Base-by-base conservation (phyloP, 805 yeast species). In the Kuraishia hungarica region DNA sequence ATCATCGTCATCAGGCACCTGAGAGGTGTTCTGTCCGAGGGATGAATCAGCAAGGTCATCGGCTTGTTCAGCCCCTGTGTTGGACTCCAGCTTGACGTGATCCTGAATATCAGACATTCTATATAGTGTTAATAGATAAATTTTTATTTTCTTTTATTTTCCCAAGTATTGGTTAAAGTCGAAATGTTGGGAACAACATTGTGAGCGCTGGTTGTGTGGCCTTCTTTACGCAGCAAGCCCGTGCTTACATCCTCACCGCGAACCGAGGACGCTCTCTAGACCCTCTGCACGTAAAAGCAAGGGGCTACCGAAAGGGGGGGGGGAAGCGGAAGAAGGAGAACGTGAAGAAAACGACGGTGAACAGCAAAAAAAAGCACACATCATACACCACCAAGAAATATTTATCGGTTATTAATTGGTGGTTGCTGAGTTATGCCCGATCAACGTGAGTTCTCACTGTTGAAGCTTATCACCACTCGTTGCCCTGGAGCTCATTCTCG, bases 1-100 rank as follows among this genome's bases (percentile, higher is more conserved):
- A 52, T 79, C 84, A 52, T 79, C 83, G 49, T 60, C 61, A 51
- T 53, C 58, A 15, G 35, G 53, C 17, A 53, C 29, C 48, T 39
- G 53, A 26, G 23, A 19, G 47, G 46, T 46, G 35, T 21, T 46
- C 51, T 49, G 51, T 10, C 20, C 35, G 21, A 28, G n/a, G n/a
- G 24, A 17, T 10, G 54, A 26, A n/a, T 26, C 53, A 51, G 20
- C 26, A 5, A 22, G 29, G 7, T 43, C 51, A 17, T 53, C 28
- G 8, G 48, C 24, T 21, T 22, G 48, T 22, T 51, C 39, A 23
- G 54, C 24, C 11, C 28, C 26, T 28, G 43, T 15, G 43, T 35
- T 35, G 3, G 43, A 35, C 43, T 54, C 51, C 23, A 51, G 21
- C 51, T 54, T 54, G 48, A 51, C 47, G 39, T 28, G 26, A n/a